A percentile compares a stretch with the other conserved stretches of the same genome.
These are phyloP conservation scores for Leishmania guyanensis DNA, from an alignment of 208 protist species.

Conservation along the genomic window DNA sequence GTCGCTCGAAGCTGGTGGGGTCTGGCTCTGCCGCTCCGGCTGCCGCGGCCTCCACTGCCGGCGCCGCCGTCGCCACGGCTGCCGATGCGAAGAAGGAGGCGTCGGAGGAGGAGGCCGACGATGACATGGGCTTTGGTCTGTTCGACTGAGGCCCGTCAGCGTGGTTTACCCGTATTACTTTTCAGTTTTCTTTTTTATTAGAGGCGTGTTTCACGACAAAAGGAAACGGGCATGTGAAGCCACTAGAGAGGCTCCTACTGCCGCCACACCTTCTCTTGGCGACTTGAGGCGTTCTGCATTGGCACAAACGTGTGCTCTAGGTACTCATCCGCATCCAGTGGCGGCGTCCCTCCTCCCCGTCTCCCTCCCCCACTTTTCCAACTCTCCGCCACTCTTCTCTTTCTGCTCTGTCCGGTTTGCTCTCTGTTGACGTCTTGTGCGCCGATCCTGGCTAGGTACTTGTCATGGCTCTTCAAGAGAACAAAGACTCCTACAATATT, in stretches of 20 bases:
- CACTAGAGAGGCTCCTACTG: too few species aligned
- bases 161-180: too few species aligned
- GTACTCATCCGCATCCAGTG: too few species aligned
- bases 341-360: background rate
- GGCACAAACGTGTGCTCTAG: background rate
- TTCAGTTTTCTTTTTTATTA: background rate
- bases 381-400: background rate
- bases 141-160: slow-evolving; percentile 73
- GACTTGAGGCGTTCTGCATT: too few species aligned
- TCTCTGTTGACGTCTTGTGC: background rate
- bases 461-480: slow-evolving; percentile 37
- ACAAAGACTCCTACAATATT: slow-evolving; percentile 42
- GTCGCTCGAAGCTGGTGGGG: slow-evolving; percentile 88
- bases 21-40: slow-evolving; percentile 48
- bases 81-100: slow-evolving; percentile 59
- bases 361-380: background rate
- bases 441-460: background rate
- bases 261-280: background rate
- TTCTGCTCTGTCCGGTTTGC: background rate
- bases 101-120: slow-evolving; percentile 84
- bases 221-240: background rate
- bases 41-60: slow-evolving; percentile 37
- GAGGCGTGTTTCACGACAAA: background rate
- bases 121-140: slow-evolving; percentile 92
- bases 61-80: slow-evolving; percentile 37